These are phyloP conservation scores for Penicillium tannophilum DNA, from an alignment of 495 filamentous ascomycete species.

Conservation along the genomic window DNA sequence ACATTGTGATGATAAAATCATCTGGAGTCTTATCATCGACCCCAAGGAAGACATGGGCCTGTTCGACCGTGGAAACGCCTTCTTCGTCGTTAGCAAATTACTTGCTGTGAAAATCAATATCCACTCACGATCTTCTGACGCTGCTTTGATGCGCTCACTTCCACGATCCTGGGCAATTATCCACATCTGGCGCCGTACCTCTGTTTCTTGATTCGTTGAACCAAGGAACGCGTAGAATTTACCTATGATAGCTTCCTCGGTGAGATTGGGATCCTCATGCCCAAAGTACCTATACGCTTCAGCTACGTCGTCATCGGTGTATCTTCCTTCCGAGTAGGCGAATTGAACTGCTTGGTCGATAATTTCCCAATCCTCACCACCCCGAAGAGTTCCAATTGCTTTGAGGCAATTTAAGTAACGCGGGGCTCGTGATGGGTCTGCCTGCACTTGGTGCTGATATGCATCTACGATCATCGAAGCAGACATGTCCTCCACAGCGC, in stretches of 20 bases:
- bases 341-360: constrained; percentile 41
- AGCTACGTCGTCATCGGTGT: constrained; percentile 52
- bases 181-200: constrained; percentile 55
- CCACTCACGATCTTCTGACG: constrained; percentile 55
- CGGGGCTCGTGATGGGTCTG: constrained; percentile 33
- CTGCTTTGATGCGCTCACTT: constrained; percentile 56
- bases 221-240: constrained; percentile 56
- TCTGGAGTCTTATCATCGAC: constrained; percentile 53
- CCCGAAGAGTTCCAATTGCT: constrained; percentile 35
- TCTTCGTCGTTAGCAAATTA: constrained; percentile 14
- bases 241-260: constrained; percentile 60
- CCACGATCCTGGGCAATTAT: constrained; percentile 55
- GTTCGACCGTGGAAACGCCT: constrained; percentile 62
- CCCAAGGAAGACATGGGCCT: constrained; percentile 61
- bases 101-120: neutral
- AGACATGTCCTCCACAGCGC: constrained; percentile 47
- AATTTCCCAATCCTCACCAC: constrained; percentile 35
- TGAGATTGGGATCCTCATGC: constrained; percentile 42
- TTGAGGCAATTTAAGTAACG: constrained; percentile 42
- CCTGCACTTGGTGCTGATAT: constrained; percentile 41
- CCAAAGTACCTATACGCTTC: constrained; percentile 60
- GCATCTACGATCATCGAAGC: constrained; percentile 39
- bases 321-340: constrained; percentile 46
- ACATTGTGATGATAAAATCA: constrained; percentile 62
- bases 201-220: constrained; percentile 48